Evolutionary conservation across 331 rosid genomes (phyloP), one percentile per base, ranked within the genome.

Genomic region (Quercus phellos): DNA sequence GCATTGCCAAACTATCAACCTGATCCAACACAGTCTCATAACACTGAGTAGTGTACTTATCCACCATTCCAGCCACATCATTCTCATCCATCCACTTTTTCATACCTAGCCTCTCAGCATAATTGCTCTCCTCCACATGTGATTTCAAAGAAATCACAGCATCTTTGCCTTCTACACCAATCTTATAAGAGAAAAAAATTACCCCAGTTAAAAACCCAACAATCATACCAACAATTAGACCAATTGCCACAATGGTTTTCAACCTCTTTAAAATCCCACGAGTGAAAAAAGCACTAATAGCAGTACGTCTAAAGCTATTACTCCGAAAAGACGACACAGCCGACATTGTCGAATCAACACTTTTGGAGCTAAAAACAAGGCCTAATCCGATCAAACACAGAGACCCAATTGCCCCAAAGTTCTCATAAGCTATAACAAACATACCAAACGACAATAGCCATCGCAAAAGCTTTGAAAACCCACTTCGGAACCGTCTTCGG

Each of bases 71-170:
- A 61, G 98, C 87, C 79, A 95, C 85, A 80, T 95, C 98, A 85
- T 91, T 91, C 85, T 95, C 99, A 17, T 92, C 98, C 96, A 95
- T 91, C 99, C 99, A 95, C 79, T 91, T 77, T 90, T 83, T 90
- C 4, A 92, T 80, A 46, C 99, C 97, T 30, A 95, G 81, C 76
- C 74, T 92, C 90, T 95, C 99, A 1, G 93, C 90, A 77, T 95
- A 95, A 83, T 92, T 95, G 68, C 87, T 88, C 88, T 89, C 85
- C 70, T 95, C 96, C 8, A 95, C 97, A 51, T 89, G 98, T 5
- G 79, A 22, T 66, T 95, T 95, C 87, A 95, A 75, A 0, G 96
- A 90, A 78, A 92, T 90, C 74, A 95, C 92, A 0, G 99, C 99
- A 46, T 95, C 97, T 84, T 92, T 92, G 30, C 98, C 97, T 85